phyloP scores from a whole-genome alignment of 225 moss, liverwort and hornwort species.

The Sphagnum tenellum region DNA sequence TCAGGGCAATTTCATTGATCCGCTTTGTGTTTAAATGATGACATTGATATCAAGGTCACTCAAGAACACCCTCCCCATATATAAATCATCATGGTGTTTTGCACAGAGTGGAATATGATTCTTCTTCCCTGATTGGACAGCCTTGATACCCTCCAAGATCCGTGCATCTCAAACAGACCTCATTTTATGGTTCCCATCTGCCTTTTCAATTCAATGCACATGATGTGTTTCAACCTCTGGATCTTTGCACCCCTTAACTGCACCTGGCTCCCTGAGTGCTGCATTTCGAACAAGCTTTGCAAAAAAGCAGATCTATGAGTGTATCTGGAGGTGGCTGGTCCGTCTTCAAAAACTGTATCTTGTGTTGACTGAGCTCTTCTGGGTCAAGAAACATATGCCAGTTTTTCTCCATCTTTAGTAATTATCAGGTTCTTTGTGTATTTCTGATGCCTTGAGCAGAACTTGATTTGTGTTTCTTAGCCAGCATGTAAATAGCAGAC shows the following conservation, averaged over 20 bases:
- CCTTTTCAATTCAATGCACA: constrained; percentile 44
- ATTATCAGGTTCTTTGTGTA: constrained; percentile 35
- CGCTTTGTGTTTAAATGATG: constrained; percentile 12
- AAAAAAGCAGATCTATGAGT: constrained; percentile 43
- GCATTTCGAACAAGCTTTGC: constrained; percentile 31
- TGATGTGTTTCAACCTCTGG: constrained; percentile 51
- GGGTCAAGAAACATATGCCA: constrained; percentile 29
- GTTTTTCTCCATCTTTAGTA: constrained; percentile 23
- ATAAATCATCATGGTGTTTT: constrained; percentile 42
- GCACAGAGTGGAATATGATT: constrained; percentile 51
- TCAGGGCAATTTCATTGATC: no score
- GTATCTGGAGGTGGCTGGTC: constrained; percentile 38
- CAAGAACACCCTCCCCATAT: constrained; percentile 37
- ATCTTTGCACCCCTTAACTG: constrained; percentile 42
- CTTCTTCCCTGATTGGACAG: constrained; percentile 34
- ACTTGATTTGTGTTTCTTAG: constrained; percentile 61
- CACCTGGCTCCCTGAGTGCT: constrained; percentile 32
- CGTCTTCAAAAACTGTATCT: constrained; percentile 25
- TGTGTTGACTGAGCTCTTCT: constrained; percentile 32
- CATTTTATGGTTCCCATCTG: constrained; percentile 42
- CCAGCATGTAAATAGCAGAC: constrained; percentile 52
- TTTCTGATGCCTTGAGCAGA: constrained; percentile 43
- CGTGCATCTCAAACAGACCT: constrained; percentile 33
- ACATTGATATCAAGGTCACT: constrained; percentile 52
- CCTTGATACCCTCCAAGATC: constrained; percentile 47